These are phyloP conservation scores for Fusarium scirpi DNA, from an alignment of 2,329 filamentous ascomycete species.

Conservation along the genomic window DNA sequence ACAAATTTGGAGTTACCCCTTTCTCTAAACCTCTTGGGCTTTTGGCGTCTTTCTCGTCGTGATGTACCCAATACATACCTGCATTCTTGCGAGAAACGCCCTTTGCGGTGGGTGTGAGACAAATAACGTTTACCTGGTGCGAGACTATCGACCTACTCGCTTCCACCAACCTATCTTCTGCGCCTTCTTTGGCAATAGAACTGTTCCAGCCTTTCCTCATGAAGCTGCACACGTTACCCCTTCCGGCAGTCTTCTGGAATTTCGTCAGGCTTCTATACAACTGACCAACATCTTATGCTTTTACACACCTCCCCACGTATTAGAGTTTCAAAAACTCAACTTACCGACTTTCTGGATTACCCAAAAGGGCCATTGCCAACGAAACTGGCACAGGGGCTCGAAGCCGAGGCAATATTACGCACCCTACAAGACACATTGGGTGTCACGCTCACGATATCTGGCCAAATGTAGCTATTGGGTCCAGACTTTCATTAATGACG, in stretches of 20 bases:
- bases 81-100: conserved; percentile 26
- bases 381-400: conserved; percentile 37
- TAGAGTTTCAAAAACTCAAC: conserved; percentile 37
- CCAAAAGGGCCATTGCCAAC: conserved; percentile 25
- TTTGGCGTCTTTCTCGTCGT: not conserved
- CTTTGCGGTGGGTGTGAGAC: conserved; percentile 4
- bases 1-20: conserved; percentile 24
- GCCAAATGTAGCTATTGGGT: conserved; percentile 6
- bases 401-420: conserved; percentile 7
- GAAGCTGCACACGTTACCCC: conserved; percentile 16
- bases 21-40: conserved; percentile 27
- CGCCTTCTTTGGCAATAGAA: conserved; percentile 5
- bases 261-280: not conserved
- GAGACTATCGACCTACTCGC: conserved; percentile 26
- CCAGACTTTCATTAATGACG: conserved; percentile 24
- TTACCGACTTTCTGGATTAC: conserved; percentile 40
- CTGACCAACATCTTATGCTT: not conserved
- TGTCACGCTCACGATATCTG: conserved; percentile 15
- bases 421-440: conserved; percentile 6
- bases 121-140: conserved; percentile 8
- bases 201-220: conserved; percentile 20
- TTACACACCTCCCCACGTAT: conserved; percentile 19
- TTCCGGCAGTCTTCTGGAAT: conserved; percentile 46
- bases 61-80: conserved; percentile 42
- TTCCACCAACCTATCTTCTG: conserved; percentile 16